Base-by-base conservation (phyloP, 2,329 filamentous ascomycete species). In the Graphilbum fragrans region DNA sequence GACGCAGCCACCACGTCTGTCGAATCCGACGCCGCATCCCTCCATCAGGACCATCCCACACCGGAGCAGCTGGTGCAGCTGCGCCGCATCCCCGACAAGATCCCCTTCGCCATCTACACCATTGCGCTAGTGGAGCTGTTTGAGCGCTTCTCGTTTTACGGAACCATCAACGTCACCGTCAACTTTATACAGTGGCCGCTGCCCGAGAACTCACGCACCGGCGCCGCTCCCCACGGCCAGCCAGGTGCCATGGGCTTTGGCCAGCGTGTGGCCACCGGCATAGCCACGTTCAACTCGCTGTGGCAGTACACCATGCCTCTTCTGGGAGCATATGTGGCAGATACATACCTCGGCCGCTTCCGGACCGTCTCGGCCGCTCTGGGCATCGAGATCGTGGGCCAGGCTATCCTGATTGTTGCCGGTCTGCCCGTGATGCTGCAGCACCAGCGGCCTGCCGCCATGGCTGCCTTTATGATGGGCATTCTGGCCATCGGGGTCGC, bases 101-200 rank as follows among this genome's bases (percentile, higher is more conserved):
- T 84, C 20, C 76, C 75, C 2, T 67, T 68, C 60, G 69, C 65
- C 29, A 63, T 76, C 10, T 81, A 73, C 53, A 77, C 72, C 23
- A 71, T 84, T 46, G 77, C 74, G 2, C 75, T 83, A 44, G 67
- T 83, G 35, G 80, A 84, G 56, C 55, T 84, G 22, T 82, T 77
- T 57, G 81, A 86, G 58, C 74, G 81, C 27, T 83, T 83, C 58
- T 79, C 75, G 3, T 86, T 82, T 64, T 84, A 84, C 50, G 81
- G 81, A 27, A 75, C 72, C 5, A 73, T 71, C 11, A 69, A 73
- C 33, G 68, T 82, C 32, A 53, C 67, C 50, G 71, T 74, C 55
- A 82, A 82, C 53, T 81, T 77, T 60, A 74, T 81, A 48, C 70
- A 78, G 49, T 65, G 74, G 46, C 62, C 64, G 14, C 64, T 78